Conservation (phyloP, 441 rosid species). For the Manihot esculenta region DNA sequence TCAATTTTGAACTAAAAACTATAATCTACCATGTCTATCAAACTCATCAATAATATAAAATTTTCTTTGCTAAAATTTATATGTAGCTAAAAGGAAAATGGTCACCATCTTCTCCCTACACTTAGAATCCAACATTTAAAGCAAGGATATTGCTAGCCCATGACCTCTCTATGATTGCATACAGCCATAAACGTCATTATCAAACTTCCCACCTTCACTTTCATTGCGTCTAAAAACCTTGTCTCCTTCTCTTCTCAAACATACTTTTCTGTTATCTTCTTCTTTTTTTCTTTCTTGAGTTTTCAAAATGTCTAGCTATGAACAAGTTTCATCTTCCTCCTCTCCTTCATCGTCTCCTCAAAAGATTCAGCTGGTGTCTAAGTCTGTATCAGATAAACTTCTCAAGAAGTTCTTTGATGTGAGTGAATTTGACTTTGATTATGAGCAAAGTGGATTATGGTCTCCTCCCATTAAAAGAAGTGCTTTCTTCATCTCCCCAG, state of each 20-base stretch:
- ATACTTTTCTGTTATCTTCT: not conserved
- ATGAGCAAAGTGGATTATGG: conserved; percentile 70
- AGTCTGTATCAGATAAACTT: conserved; percentile 59
- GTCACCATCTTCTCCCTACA: not conserved
- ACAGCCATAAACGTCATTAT: conserved; percentile 46
- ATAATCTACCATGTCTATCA: too few relatives aligned
- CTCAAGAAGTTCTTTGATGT: conserved; percentile 65
- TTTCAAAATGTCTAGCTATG: conserved; percentile 37
- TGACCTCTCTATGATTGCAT: conserved; percentile 23
- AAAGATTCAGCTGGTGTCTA: conserved; percentile 55
- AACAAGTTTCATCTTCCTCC: conserved; percentile 26
- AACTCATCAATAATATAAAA: too few relatives aligned
- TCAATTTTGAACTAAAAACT: too few relatives aligned
- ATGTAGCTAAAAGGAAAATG: not conserved
- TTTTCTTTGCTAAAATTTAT: too few relatives aligned
- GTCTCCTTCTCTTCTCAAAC: conserved; percentile 19
- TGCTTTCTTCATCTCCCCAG: conserved; percentile 62
- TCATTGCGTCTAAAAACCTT: conserved; percentile 15
- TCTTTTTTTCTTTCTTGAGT: not conserved
- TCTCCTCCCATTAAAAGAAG: conserved; percentile 67
- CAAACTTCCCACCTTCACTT: conserved; percentile 21
- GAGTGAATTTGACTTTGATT: conserved; percentile 64
- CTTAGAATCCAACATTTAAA: not conserved
- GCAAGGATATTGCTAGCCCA: conserved; percentile 15
- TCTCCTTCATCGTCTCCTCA: conserved; percentile 25